A percentile compares a stretch with the other conserved stretches of the same genome.
Conservation (phyloP, 176 grass and related monocot species). For the Guadua angustifolia region DNA sequence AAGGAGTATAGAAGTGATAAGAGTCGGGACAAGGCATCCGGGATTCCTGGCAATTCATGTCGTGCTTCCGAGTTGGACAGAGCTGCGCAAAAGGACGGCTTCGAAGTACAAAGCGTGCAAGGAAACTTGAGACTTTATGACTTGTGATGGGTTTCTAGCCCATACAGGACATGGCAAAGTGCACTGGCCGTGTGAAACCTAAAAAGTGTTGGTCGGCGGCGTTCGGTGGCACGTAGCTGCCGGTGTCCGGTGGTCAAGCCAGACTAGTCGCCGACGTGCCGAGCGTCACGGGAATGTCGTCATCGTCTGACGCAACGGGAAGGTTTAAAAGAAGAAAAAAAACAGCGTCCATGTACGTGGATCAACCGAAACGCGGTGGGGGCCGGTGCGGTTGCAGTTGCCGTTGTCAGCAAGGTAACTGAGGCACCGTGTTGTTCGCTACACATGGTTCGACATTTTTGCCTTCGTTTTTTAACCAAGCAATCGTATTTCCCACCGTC, state of each 20-base stretch:
- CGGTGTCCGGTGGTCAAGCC: background rate
- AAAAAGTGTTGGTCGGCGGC: background rate
- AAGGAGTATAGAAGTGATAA: no score
- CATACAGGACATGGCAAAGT: background rate
- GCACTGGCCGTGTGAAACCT: background rate
- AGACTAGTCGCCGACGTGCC: background rate
- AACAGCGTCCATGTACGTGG: background rate
- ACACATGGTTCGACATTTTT: background rate
- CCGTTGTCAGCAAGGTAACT: background rate
- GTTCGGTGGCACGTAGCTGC: background rate
- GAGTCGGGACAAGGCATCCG: background rate
- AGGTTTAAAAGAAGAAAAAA: background rate
- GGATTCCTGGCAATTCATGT: background rate
- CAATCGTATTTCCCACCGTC: no score
- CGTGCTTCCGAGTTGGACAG: background rate
- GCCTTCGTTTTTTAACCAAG: no score
- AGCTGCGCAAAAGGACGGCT: background rate
- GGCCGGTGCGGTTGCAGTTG: background rate
- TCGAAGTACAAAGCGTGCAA: no score
- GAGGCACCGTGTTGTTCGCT: background rate
- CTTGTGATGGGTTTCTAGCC: no score
- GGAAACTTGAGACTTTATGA: no score
- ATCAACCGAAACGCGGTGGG: background rate
- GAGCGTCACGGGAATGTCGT: background rate
- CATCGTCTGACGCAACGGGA: background rate